Evolutionary conservation across 352 stramenopile genomes (phyloP).

Genomic region (Globisporangium spinosum): DNA sequence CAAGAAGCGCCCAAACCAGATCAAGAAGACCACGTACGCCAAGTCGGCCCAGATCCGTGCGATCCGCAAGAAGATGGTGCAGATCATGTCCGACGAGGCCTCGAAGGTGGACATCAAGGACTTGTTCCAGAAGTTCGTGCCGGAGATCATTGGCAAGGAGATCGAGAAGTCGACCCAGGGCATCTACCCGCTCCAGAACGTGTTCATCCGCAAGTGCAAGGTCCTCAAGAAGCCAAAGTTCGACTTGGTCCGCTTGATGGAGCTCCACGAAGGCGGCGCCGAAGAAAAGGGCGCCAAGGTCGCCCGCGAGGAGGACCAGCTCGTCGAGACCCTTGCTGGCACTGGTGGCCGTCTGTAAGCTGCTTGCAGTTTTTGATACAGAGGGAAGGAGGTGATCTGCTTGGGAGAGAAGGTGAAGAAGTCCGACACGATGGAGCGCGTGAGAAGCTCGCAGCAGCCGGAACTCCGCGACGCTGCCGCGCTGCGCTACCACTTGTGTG

Average conservation of each 20-base stretch:
- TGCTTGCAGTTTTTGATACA: slow-evolving; percentile 19
- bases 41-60: slow-evolving; percentile 95
- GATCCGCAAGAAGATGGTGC: slow-evolving; percentile 99
- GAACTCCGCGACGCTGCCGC: not conserved
- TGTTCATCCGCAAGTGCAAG: slow-evolving; percentile 99
- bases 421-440: not conserved
- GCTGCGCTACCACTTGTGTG: not conserved
- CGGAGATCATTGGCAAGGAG: slow-evolving; percentile 97
- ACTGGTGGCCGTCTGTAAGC: slow-evolving; percentile 88
- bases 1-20: slow-evolving; percentile 98
- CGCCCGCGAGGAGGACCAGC: slow-evolving; percentile 79
- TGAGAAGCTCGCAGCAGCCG: slow-evolving; percentile 3
- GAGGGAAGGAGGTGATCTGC: slow-evolving; percentile 17
- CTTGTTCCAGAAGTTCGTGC: slow-evolving; percentile 98
- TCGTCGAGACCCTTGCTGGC: slow-evolving; percentile 85
- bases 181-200: slow-evolving; percentile 99
- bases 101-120: slow-evolving; percentile 99
- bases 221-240: slow-evolving; percentile 99
- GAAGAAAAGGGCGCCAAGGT: slow-evolving; percentile 92
- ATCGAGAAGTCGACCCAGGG: slow-evolving; percentile 96
- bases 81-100: slow-evolving; percentile 97
- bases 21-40: slow-evolving; percentile 99
- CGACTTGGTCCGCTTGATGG: slow-evolving; percentile 99
- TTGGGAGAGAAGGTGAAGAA: slow-evolving; percentile 3
- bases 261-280: slow-evolving; percentile 96